Percentiles rank a stretch among this genome's conserved stretches.
These are phyloP conservation scores for Prunus davidiana DNA, from an alignment of 306 rosid species.

Conservation along the genomic window DNA sequence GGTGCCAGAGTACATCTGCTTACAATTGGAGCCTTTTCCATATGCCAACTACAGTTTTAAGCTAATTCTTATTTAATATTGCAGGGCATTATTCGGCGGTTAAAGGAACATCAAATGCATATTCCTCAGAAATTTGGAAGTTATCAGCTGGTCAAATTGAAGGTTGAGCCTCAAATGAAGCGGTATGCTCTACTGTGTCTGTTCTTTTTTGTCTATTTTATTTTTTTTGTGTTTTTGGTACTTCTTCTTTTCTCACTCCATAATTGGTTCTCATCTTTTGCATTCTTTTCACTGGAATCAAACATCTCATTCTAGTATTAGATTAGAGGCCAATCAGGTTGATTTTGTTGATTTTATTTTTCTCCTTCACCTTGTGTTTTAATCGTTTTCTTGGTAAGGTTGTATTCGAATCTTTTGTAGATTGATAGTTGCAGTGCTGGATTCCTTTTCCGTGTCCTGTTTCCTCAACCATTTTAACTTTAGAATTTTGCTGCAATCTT, in stretches of 20 bases:
- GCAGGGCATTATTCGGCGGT: constrained; percentile 35
- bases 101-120: constrained; percentile 39
- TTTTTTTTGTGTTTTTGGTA: not conserved
- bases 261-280: not conserved
- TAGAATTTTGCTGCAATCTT: not conserved
- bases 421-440: too few species aligned
- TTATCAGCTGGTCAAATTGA: constrained; percentile 38
- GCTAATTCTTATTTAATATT: not conserved
- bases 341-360: not conserved
- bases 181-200: constrained; percentile 24
- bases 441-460: not conserved
- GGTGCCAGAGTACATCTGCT: not conserved
- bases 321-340: not conserved
- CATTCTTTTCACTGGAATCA: not conserved
- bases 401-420: too few species aligned
- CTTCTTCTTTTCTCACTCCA: not conserved
- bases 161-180: constrained; percentile 32
- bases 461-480: not conserved
- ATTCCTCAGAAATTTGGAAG: constrained; percentile 50
- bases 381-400: too few species aligned
- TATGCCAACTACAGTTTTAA: not conserved
- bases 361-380: not conserved
- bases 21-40: not conserved
- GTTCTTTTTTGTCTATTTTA: not conserved
- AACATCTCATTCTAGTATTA: not conserved